Evolutionary conservation across 148 eudicot genomes (phyloP).

Genomic region (Arctostaphylos glauca): DNA sequence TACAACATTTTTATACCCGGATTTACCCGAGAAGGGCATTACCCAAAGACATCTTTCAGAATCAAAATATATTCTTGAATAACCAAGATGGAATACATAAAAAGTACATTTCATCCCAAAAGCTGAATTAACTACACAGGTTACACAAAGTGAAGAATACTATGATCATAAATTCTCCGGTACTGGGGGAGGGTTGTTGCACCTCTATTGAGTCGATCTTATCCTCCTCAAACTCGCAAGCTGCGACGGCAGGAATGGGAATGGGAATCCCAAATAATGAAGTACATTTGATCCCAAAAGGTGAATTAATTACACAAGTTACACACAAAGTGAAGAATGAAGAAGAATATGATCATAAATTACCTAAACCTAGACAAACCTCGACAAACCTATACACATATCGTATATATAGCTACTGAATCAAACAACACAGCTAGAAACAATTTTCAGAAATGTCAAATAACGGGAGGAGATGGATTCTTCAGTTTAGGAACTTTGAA

Average conservation of each 20-base stretch:
- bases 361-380: background rate
- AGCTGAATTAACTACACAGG: background rate
- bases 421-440: background rate
- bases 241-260: too few relatives aligned
- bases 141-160: background rate
- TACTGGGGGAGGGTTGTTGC: too few relatives aligned
- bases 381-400: background rate
- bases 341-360: background rate
- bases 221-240: too few relatives aligned
- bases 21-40: too few relatives aligned
- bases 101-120: background rate
- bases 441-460: background rate
- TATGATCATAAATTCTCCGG: background rate
- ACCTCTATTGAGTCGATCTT: too few relatives aligned
- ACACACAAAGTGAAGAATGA: background rate
- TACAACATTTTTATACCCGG: too few relatives aligned
- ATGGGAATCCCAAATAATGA: too few relatives aligned
- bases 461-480: conserved; percentile 32
- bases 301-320: background rate
- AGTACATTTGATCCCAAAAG: background rate
- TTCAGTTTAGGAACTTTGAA: conserved; percentile 66
- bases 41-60: background rate
- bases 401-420: background rate
- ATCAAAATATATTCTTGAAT: background rate
- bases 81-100: conserved; percentile 4